Evolutionary conservation across 2,329 filamentous ascomycete species (phyloP).

Genomic region (Seiridium unicorne): DNA sequence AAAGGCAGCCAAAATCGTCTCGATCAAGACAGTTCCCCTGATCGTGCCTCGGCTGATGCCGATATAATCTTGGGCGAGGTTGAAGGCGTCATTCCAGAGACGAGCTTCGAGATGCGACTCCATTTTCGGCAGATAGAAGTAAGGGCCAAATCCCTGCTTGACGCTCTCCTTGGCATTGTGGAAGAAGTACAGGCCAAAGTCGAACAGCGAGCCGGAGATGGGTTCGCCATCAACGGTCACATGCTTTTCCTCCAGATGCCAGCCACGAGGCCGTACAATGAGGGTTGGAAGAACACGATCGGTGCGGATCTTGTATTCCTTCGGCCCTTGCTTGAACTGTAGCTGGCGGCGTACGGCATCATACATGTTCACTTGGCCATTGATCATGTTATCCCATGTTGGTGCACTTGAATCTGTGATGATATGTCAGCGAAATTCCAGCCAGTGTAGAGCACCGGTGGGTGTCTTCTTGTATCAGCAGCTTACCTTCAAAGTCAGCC

Average conservation of each 20-base stretch:
- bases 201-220: slow-evolving; percentile 88
- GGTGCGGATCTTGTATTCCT: slow-evolving; percentile 96
- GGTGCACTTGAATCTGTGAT: slow-evolving; percentile 83
- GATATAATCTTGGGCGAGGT: slow-evolving; percentile 90
- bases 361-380: slow-evolving; percentile 95
- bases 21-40: slow-evolving; percentile 91
- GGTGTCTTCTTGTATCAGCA: neutral
- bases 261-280: slow-evolving; percentile 91
- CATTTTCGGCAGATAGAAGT: slow-evolving; percentile 99
- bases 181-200: slow-evolving; percentile 99
- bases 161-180: slow-evolving; percentile 92
- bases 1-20: slow-evolving; percentile 96
- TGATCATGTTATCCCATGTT: slow-evolving; percentile 99
- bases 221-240: slow-evolving; percentile 93
- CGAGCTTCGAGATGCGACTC: slow-evolving; percentile 95
- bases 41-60: slow-evolving; percentile 89
- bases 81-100: slow-evolving; percentile 98
- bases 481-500: slow-evolving; percentile 94
- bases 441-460: neutral
- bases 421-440: slow-evolving; percentile 12
- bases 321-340: slow-evolving; percentile 92
- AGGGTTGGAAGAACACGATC: slow-evolving; percentile 84
- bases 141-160: slow-evolving; percentile 81
- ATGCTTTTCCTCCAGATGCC: slow-evolving; percentile 99
- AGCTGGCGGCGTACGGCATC: slow-evolving; percentile 91